A percentile compares a stretch with the other conserved stretches of the same genome.
Conservation (phyloP, 2,329 filamentous ascomycete species). For the Truncatella angustata region DNA sequence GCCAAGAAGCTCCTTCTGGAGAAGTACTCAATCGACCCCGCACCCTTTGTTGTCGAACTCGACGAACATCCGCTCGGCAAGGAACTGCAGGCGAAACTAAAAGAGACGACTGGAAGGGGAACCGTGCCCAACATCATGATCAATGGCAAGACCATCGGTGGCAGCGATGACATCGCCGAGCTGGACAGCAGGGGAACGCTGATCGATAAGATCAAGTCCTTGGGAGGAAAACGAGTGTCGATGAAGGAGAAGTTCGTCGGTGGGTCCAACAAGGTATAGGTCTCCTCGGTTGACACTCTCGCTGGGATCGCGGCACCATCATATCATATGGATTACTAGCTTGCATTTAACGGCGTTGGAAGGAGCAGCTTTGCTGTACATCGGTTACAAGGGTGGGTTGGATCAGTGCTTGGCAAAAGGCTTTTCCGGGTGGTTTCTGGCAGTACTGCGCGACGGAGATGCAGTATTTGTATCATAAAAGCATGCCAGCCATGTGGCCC, state of each 20-base stretch:
- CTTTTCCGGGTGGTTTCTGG: too few species aligned
- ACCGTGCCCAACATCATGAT: slow-evolving; percentile 94
- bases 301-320: not conserved
- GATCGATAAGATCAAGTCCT: slow-evolving; percentile 66
- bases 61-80: slow-evolving; percentile 76
- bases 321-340: not conserved
- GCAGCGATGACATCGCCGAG: slow-evolving; percentile 78
- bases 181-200: slow-evolving; percentile 68
- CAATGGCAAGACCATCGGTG: slow-evolving; percentile 84
- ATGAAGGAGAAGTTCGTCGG: slow-evolving; percentile 45
- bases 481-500: too few species aligned
- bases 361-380: not conserved
- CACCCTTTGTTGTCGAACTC: slow-evolving; percentile 86
- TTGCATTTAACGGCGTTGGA: slow-evolving; percentile 3
- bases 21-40: slow-evolving; percentile 78
- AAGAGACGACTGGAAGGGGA: slow-evolving; percentile 70
- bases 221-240: slow-evolving; percentile 67
- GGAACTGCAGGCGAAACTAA: slow-evolving; percentile 69
- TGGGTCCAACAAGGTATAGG: slow-evolving; percentile 6
- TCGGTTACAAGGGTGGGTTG: not conserved
- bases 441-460: not conserved
- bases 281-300: not conserved
- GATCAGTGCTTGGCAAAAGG: not conserved
- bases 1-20: slow-evolving; percentile 85
- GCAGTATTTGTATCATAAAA: slow-evolving; percentile 1